phyloP scores from a whole-genome alignment of 192 early-diverging fungal species.

The Geranomyces michiganensis region DNA sequence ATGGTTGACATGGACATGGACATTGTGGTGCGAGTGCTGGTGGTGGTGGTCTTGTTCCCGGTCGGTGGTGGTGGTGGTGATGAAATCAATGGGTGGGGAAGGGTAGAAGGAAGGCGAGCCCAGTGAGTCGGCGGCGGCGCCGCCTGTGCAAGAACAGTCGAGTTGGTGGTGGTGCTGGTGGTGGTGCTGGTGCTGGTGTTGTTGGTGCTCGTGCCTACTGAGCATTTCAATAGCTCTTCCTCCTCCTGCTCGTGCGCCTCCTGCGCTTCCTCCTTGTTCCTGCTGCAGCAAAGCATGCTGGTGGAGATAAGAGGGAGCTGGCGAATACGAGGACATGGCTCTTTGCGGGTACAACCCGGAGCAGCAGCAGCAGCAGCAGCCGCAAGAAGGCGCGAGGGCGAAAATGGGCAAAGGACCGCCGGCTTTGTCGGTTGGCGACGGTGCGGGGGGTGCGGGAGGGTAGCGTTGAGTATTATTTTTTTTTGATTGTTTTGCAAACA shows the following conservation, averaged over 20 bases:
- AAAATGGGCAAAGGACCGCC: too few species aligned
- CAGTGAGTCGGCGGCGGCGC: neutral
- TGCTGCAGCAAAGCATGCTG: neutral
- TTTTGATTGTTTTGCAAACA: too few species aligned
- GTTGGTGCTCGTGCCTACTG: too few species aligned
- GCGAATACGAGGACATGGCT: constrained; percentile 1
- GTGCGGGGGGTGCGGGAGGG: too few species aligned
- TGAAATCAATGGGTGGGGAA: constrained; percentile 17
- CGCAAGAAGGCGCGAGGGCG: too few species aligned
- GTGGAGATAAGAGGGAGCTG: neutral
- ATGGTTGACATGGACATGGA: neutral
- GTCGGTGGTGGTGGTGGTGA: neutral
- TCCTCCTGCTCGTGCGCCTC: too few species aligned
- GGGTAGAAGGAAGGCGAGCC: constrained; percentile 1
- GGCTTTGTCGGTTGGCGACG: too few species aligned
- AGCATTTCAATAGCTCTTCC: too few species aligned
- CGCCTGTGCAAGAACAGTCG: neutral
- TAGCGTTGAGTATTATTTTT: too few species aligned
- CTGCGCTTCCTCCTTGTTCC: too few species aligned
- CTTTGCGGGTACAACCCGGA: too few species aligned
- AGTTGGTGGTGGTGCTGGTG: neutral
- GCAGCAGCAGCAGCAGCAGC: too few species aligned
- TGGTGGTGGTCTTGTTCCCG: constrained; percentile 1
- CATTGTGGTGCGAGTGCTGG: neutral
- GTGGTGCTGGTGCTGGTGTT: neutral